These are phyloP conservation scores for Lophiostoma macrostomum DNA, from an alignment of 495 filamentous ascomycete species.

Conservation along the genomic window DNA sequence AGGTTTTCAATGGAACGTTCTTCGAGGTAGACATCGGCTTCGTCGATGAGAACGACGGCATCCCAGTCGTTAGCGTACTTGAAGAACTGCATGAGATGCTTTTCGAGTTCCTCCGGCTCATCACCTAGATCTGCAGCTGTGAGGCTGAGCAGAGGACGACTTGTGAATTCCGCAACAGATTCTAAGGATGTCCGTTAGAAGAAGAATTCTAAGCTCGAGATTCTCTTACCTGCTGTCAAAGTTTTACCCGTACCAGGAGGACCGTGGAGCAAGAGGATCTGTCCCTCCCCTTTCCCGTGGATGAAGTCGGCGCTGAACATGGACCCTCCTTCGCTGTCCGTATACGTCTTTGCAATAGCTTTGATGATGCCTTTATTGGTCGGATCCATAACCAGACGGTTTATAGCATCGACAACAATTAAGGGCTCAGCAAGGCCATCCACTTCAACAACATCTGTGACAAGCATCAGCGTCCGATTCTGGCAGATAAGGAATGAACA, in stretches of 20 bases:
- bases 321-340: too few relatives aligned
- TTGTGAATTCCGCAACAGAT: conserved; percentile 15
- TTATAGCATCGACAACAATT: too few relatives aligned
- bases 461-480: too few relatives aligned
- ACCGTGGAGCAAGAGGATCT: conserved; percentile 23
- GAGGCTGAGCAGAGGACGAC: conserved; percentile 13
- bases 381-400: too few relatives aligned
- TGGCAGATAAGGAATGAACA: too few relatives aligned
- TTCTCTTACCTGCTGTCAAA: conserved; percentile 8
- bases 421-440: too few relatives aligned
- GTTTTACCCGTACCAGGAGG: conserved; percentile 10
- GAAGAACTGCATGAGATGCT: conserved; percentile 11
- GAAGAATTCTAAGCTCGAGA: neutral
- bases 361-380: too few relatives aligned
- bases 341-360: too few relatives aligned
- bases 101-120: conserved; percentile 11
- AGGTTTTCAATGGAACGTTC: conserved; percentile 43
- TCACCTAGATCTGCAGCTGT: conserved; percentile 16
- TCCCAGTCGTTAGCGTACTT: conserved; percentile 18
- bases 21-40: conserved; percentile 57
- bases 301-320: conserved; percentile 15
- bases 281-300: conserved; percentile 15
- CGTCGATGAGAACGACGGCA: conserved; percentile 53
- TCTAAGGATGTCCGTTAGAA: conserved; percentile 3
- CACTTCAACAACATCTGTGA: too few relatives aligned